Conservation (phyloP, 1,284 basidiomycete species). For the Cutaneotrichosporon curvatum region DNA sequence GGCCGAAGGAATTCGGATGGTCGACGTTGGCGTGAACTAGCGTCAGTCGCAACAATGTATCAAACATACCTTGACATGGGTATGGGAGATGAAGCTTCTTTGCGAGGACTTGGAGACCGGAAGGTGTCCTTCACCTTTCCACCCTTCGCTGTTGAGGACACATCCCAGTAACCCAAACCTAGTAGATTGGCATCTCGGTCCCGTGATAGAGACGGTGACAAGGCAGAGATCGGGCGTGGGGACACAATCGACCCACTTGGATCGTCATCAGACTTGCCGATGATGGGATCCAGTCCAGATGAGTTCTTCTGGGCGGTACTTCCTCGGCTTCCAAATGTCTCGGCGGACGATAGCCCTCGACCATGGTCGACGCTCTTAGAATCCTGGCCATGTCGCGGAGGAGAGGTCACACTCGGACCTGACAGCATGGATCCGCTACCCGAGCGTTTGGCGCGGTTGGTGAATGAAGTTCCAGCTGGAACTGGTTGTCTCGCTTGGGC, state of each 20-base stretch:
- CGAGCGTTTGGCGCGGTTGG: conserved; percentile 26
- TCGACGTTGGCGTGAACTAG: conserved; percentile 24
- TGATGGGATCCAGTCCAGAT: too few relatives aligned
- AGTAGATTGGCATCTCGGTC: conserved; percentile 30
- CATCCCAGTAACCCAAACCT: conserved; percentile 28
- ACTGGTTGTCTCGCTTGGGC: conserved; percentile 14
- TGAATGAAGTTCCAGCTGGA: conserved; percentile 27
- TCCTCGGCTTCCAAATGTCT: too few relatives aligned
- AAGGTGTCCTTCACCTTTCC: conserved; percentile 24
- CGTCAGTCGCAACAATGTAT: conserved; percentile 10
- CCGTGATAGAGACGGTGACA: conserved; percentile 10
- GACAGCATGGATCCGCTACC: conserved; percentile 20
- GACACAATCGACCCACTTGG: conserved; percentile 9
- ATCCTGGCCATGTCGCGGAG: background rate
- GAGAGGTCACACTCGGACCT: background rate
- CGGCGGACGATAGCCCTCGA: too few relatives aligned
- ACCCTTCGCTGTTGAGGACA: conserved; percentile 22
- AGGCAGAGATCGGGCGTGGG: conserved; percentile 13
- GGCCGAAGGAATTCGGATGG: conserved; percentile 40
- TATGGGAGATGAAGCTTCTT: conserved; percentile 6
- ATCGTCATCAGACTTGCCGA: too few relatives aligned
- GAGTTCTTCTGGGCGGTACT: too few relatives aligned
- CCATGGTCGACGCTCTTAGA: too few relatives aligned
- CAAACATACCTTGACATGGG: background rate
- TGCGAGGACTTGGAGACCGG: conserved; percentile 29